phyloP scores from a whole-genome alignment of 306 rosid genomes.

The Prunus fruticosa region DNA sequence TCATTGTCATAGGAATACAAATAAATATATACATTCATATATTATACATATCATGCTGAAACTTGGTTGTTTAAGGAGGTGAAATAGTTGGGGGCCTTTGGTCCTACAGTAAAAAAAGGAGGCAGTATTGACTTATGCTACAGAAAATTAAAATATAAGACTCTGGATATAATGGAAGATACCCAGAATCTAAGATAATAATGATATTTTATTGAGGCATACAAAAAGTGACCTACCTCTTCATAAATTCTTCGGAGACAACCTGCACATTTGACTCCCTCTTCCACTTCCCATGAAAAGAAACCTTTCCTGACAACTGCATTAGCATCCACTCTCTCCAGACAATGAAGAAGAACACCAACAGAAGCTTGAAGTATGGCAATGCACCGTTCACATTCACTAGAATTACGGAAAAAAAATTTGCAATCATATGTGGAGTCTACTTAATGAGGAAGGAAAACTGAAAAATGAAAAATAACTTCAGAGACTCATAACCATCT shows the following conservation, averaged over 20 bases:
- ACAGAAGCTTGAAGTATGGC: constrained; percentile 78
- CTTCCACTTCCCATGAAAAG: constrained; percentile 72
- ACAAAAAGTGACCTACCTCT: constrained; percentile 56
- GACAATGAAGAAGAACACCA: constrained; percentile 66
- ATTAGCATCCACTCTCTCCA: constrained; percentile 56
- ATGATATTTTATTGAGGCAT: neutral
- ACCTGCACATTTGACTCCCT: constrained; percentile 81
- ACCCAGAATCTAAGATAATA: neutral
- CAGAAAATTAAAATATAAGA: too few species aligned
- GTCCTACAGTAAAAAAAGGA: too few species aligned
- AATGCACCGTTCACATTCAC: constrained; percentile 66
- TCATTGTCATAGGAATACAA: too few species aligned
- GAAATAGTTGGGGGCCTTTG: too few species aligned
- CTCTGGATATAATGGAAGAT: neutral
- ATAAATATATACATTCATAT: too few species aligned
- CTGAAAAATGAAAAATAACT: neutral
- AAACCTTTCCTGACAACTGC: constrained; percentile 33
- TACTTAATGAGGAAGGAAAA: too few species aligned
- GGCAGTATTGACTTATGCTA: too few species aligned
- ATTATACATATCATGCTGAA: too few species aligned
- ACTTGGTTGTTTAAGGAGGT: too few species aligned
- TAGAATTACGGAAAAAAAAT: constrained; percentile 28
- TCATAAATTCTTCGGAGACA: constrained; percentile 72
- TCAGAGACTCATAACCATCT: neutral
- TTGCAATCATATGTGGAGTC: neutral